These are phyloP conservation scores for Psilocybe cyanescens DNA, from an alignment of 768 basidiomycete genomes.

Conservation along the genomic window DNA sequence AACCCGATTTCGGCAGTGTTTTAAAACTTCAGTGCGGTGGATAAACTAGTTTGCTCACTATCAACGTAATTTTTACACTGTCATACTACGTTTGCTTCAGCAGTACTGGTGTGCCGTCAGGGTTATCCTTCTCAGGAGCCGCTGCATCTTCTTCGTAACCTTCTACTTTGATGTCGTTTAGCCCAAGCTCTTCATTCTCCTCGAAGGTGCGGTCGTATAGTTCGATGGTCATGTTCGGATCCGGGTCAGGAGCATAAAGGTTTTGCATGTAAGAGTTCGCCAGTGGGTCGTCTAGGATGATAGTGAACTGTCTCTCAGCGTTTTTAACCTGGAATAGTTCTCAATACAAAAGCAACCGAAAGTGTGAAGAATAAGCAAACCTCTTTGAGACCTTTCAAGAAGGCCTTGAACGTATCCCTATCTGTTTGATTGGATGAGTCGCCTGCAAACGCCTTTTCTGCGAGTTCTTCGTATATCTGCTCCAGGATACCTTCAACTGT, in stretches of 20 bases:
- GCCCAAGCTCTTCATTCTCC: constrained; percentile 93
- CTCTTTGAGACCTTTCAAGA: constrained; percentile 77
- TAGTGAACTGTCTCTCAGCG: constrained; percentile 80
- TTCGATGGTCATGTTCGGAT: constrained; percentile 90
- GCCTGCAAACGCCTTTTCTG: constrained; percentile 84
- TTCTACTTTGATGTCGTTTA: constrained; percentile 90
- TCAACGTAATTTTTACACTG: too few relatives aligned
- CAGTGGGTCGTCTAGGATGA: constrained; percentile 94
- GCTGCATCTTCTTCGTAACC: constrained; percentile 52
- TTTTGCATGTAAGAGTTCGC: constrained; percentile 97
- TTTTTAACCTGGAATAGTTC: constrained; percentile 63
- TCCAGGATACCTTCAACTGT: constrained; percentile 94
- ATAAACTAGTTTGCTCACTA: too few relatives aligned
- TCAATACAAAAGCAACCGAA: background rate
- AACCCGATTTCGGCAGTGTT: too few relatives aligned
- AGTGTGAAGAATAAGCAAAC: constrained; percentile 40
- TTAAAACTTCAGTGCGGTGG: too few relatives aligned
- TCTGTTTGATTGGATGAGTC: constrained; percentile 59
- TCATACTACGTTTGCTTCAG: too few relatives aligned
- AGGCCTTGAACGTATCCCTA: constrained; percentile 67
- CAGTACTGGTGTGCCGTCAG: too few relatives aligned
- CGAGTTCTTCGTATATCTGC: constrained; percentile 94
- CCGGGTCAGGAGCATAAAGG: constrained; percentile 95
- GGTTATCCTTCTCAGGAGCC: background rate
- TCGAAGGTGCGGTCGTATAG: constrained; percentile 83